phyloP scores from a whole-genome alignment of 2,329 filamentous ascomycete genomes.

The Cladosporium sp. region DNA sequence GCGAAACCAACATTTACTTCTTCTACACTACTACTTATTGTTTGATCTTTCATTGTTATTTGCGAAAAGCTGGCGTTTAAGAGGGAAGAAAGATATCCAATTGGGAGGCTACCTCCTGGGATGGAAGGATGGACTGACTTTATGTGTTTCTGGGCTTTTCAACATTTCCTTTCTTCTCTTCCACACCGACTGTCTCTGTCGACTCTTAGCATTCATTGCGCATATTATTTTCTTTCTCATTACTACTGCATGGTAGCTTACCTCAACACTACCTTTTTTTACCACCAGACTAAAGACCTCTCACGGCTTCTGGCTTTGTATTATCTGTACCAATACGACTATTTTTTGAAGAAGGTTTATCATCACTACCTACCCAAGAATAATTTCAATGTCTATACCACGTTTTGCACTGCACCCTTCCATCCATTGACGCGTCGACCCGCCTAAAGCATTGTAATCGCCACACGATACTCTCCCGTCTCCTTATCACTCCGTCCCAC shows the following conservation, averaged over 20 bases:
- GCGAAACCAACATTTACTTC: neutral
- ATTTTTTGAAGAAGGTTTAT: neutral
- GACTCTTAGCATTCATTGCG: neutral
- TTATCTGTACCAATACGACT: neutral
- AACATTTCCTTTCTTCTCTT: neutral
- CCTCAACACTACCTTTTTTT: neutral
- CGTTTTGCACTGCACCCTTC: too few species aligned
- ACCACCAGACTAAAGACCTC: neutral
- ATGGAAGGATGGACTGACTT: neutral
- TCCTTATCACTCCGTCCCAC: too few species aligned
- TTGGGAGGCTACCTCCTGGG: neutral
- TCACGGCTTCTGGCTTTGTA: neutral
- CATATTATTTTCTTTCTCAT: neutral
- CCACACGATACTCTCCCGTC: too few species aligned
- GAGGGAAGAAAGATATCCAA: neutral
- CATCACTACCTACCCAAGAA: too few species aligned
- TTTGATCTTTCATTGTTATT: neutral
- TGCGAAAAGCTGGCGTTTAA: conserved; percentile 1
- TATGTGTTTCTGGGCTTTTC: neutral
- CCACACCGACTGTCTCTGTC: neutral
- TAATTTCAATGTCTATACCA: too few species aligned
- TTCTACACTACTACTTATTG: neutral
- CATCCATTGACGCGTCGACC: too few species aligned
- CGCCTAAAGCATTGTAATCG: too few species aligned
- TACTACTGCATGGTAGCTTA: neutral